Evolutionary conservation across 2,329 filamentous ascomycete species (phyloP).

Genomic region (Calonectria fujianensis): DNA sequence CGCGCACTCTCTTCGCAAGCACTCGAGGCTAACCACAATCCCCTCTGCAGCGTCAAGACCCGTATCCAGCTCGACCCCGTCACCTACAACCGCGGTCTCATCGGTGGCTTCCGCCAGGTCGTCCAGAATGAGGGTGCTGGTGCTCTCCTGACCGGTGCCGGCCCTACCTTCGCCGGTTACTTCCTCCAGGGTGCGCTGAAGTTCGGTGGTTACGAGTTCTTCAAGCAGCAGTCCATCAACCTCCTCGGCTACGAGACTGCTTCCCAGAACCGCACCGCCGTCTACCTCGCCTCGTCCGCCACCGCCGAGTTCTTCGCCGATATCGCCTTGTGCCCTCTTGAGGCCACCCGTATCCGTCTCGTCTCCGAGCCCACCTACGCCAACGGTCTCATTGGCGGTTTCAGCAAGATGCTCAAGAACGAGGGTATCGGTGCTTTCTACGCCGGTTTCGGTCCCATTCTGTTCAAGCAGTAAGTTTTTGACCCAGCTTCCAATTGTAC

Average conservation of each 20-base stretch:
- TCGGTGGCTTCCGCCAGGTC: conserved; percentile 91
- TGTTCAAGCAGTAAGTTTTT: conserved; percentile 73
- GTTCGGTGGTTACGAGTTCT: conserved; percentile 96
- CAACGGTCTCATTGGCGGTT: conserved; percentile 85
- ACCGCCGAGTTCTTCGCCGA: conserved; percentile 83
- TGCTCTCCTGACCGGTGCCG: conserved; percentile 89
- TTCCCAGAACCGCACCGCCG: conserved; percentile 85
- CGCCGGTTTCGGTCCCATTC: conserved; percentile 90
- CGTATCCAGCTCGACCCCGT: conserved; percentile 93
- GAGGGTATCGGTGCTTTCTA: conserved; percentile 93
- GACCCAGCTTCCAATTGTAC: background rate
- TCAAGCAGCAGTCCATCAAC: conserved; percentile 95
- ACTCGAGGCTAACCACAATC: conserved; percentile 48
- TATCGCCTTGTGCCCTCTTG: conserved; percentile 91
- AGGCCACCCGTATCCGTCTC: conserved; percentile 95
- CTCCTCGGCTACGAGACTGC: conserved; percentile 85
- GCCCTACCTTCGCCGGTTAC: conserved; percentile 91
- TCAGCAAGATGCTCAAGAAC: conserved; percentile 87
- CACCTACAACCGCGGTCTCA: conserved; percentile 91
- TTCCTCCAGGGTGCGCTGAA: conserved; percentile 96
- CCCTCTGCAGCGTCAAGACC: conserved; percentile 86
- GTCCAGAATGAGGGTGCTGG: conserved; percentile 88
- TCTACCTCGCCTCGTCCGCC: conserved; percentile 84
- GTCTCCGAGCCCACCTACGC: conserved; percentile 92
- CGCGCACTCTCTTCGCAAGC: background rate